Conservation (phyloP, 768 basidiomycete genomes). For the Coprinopsis marcescibilis region DNA sequence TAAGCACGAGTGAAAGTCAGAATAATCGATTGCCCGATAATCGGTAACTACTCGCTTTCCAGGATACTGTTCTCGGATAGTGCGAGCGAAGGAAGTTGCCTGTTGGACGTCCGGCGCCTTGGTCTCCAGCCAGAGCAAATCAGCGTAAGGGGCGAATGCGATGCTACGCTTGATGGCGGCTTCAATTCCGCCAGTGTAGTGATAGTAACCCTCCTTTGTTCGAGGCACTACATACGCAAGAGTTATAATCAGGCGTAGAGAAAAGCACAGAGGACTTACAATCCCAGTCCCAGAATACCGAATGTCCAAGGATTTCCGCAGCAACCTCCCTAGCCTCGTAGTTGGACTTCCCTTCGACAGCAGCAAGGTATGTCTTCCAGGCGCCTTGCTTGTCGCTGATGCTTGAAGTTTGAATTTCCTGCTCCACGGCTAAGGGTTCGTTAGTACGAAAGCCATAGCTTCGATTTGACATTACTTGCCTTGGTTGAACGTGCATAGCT, state of each 20-base stretch:
- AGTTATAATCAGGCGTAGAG: not conserved
- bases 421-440: constrained; percentile 58
- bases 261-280: constrained; percentile 37
- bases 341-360: constrained; percentile 63
- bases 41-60: constrained; percentile 55
- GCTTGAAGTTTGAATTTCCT: constrained; percentile 45
- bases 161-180: constrained; percentile 77
- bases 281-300: constrained; percentile 88
- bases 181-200: constrained; percentile 78
- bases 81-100: constrained; percentile 71
- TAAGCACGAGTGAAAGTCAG: no score
- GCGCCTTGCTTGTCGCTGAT: constrained; percentile 50
- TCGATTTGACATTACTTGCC: constrained; percentile 52
- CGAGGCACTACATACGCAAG: constrained; percentile 56
- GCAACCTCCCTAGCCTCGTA: constrained; percentile 67
- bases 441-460: not conserved
- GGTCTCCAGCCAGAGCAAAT: constrained; percentile 91
- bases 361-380: constrained; percentile 52
- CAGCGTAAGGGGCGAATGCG: constrained; percentile 80
- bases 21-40: no score
- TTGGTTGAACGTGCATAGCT: constrained; percentile 79
- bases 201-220: constrained; percentile 89
- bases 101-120: constrained; percentile 80
- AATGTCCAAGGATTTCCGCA: constrained; percentile 62
- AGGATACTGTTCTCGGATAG: constrained; percentile 66